phyloP scores from a whole-genome alignment of 225 moss, liverwort and hornwort species.

The Marchantia polymorpha region DNA sequence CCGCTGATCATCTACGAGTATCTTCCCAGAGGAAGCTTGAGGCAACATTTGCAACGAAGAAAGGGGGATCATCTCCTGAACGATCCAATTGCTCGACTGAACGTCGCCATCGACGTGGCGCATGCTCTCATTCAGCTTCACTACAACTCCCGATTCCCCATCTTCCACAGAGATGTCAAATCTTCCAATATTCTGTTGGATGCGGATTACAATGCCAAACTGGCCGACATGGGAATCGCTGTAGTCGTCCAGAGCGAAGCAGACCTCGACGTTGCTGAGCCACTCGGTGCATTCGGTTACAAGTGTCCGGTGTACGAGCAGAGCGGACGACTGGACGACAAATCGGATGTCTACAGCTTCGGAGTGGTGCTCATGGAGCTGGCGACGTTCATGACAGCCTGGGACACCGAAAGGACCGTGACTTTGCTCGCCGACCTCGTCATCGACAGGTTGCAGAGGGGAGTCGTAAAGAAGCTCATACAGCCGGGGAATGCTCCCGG shows the following conservation, averaged over 20 bases:
- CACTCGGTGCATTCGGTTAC: conserved; percentile 45
- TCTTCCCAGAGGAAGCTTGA: conserved; percentile 36
- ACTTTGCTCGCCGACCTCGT: conserved; percentile 35
- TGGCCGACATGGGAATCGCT: conserved; percentile 81
- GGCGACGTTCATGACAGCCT: conserved; percentile 35
- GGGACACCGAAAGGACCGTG: conserved; percentile 31
- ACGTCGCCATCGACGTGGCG: conserved; percentile 39
- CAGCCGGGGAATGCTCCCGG: conserved; percentile 29
- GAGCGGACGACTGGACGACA: conserved; percentile 43
- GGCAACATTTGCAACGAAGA: conserved; percentile 44
- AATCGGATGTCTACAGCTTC: conserved; percentile 78
- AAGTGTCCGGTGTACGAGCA: conserved; percentile 45
- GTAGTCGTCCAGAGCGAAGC: conserved; percentile 33
- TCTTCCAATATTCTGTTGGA: conserved; percentile 73
- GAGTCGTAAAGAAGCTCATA: conserved; percentile 28
- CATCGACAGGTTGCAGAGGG: conserved; percentile 26
- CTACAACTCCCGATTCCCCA: conserved; percentile 44
- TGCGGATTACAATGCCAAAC: conserved; percentile 58
- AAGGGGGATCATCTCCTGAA: conserved; percentile 33
- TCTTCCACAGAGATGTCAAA: conserved; percentile 79
- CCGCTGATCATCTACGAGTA: conserved; percentile 42
- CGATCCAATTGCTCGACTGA: conserved; percentile 30
- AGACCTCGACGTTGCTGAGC: conserved; percentile 26
- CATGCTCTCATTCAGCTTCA: conserved; percentile 42
- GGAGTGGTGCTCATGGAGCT: conserved; percentile 76